Base-by-base conservation (phyloP, 2,329 filamentous ascomycete species). In the Colletotrichum sp. region DNA sequence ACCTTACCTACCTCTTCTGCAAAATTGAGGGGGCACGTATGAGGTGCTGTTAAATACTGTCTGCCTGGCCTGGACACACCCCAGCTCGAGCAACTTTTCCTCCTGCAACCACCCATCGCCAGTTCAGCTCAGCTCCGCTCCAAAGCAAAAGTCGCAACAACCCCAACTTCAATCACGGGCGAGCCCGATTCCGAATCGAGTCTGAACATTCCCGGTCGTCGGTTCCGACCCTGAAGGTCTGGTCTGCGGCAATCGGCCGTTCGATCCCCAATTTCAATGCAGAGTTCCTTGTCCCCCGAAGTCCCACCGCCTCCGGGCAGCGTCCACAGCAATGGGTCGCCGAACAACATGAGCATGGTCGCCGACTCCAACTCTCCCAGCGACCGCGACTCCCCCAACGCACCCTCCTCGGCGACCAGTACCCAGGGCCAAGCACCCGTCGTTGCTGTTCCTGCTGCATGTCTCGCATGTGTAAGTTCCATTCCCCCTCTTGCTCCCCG, bases 391-490 rank as follows among this genome's bases (percentile, higher is more conserved):
- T 76, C 71, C 24, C 74, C 74, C 16, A 75, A 69, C n/a, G 71
- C 74, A 55, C 66, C 79, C 64, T 81, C 79, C 24, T 80, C 79
- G 34, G 60, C 76, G 32, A 74, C 73, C 63, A 74, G 69, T 32
- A 57, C 80, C 80, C 73, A 73, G 44, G n/a, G 65, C 30, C 78
- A 78, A 68, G 80, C 85, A 67, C 79, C 83, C 76, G 82, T 85
- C 55, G 83, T 88, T 71, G 82, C 85, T 34, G 83, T 89, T 71
- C 86, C 89, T 64, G 89, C 90, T 34, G 90, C 90, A 28, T 92
- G 90, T 80, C 84, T 91, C 62, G 87, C 88, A 72, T 91, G 90
- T 82, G 90, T 91, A 85, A 84, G 89, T 85, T 36, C 36, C 30
- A 49, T 68, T 69, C 74, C 76, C 36, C 39, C n/a, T 12, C 32